Evolutionary conservation across 768 basidiomycete species (phyloP).

Genomic region (Lentinula raphanica): DNA sequence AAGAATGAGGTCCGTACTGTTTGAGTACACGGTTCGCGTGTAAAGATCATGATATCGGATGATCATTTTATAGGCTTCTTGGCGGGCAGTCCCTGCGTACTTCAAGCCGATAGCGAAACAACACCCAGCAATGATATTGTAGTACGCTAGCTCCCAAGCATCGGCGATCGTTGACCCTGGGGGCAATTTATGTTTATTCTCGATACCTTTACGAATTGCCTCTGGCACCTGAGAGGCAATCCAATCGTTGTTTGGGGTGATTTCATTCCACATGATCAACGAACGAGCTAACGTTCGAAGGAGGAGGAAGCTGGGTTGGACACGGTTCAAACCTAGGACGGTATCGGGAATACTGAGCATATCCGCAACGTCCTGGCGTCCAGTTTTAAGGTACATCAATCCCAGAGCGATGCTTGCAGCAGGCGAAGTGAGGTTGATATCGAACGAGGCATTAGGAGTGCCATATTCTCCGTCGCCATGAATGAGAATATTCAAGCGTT

Average conservation of each 20-base stretch:
- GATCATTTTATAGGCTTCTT: constrained; percentile 81
- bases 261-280: constrained; percentile 83
- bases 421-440: constrained; percentile 87
- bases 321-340: constrained; percentile 68
- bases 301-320: constrained; percentile 85
- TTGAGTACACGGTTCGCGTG: constrained; percentile 61
- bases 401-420: constrained; percentile 88
- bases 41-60: constrained; percentile 80
- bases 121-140: constrained; percentile 84
- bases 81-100: constrained; percentile 89
- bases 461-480: constrained; percentile 59
- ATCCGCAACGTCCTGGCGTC: constrained; percentile 80
- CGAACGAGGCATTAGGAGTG: constrained; percentile 48
- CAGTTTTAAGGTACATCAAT: constrained; percentile 87
- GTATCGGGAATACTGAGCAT: constrained; percentile 82
- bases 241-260: constrained; percentile 74
- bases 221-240: constrained; percentile 62
- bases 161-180: constrained; percentile 52
- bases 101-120: constrained; percentile 92
- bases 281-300: constrained; percentile 71
- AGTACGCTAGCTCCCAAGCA: constrained; percentile 82
- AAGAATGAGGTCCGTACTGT: constrained; percentile 40
- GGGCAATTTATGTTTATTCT: constrained; percentile 34
- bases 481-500: constrained; percentile 66
- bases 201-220: constrained; percentile 56